Percentiles rank a stretch among this genome's conserved stretches.
Evolutionary conservation across 2,329 filamentous ascomycete species (phyloP).

Genomic region (Ascochyta fabae): DNA sequence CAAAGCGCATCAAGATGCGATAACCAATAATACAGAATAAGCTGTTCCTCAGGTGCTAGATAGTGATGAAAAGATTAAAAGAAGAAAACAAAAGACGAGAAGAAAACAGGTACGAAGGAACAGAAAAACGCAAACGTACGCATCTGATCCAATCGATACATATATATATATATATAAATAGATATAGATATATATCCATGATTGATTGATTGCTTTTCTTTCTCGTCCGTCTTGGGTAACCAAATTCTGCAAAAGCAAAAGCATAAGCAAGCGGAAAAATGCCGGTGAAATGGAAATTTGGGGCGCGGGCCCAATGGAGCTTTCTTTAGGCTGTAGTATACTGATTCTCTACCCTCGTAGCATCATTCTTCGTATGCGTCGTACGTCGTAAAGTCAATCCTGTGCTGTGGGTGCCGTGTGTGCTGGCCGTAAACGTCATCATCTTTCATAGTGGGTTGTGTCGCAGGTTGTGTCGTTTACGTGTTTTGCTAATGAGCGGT

Average conservation of each 20-base stretch:
- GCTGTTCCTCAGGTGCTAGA: neutral
- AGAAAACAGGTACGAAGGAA: neutral
- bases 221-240: no score
- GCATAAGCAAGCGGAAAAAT: neutral
- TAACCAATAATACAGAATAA: constrained; percentile 2
- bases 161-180: no score
- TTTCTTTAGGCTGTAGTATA: constrained; percentile 15
- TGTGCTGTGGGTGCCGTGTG: constrained; percentile 21
- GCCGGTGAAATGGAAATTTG: constrained; percentile 2
- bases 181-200: no score
- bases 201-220: no score
- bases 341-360: constrained; percentile 50
- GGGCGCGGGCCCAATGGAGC: constrained; percentile 15
- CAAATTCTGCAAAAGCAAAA: neutral
- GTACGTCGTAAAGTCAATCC: constrained; percentile 43
- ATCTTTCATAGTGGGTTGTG: constrained; percentile 39
- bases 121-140: neutral
- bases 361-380: constrained; percentile 52
- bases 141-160: no score
- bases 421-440: constrained; percentile 44
- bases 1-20: constrained; percentile 6
- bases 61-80: neutral
- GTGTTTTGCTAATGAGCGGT: constrained; percentile 26
- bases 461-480: constrained; percentile 25
- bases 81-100: neutral